phyloP scores from a whole-genome alignment of 495 filamentous ascomycete species.

The Amphirosellinia nigrospora region DNA sequence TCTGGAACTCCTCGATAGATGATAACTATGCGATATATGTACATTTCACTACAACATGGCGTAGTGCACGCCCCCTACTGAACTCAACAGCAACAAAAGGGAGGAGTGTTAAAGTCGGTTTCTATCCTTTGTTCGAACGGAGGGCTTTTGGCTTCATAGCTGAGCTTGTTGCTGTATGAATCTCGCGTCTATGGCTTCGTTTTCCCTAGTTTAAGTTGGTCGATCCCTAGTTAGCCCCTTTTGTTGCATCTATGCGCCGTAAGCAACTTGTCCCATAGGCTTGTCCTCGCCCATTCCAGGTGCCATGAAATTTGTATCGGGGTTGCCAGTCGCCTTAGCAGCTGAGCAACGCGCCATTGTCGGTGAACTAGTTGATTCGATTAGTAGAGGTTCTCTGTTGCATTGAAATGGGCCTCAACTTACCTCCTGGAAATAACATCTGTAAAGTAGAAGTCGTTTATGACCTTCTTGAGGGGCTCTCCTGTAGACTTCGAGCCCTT shows the following conservation, averaged over 20 bases:
- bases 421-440: constrained; percentile 94
- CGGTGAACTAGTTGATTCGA: constrained; percentile 68
- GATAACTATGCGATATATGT: constrained; percentile 28
- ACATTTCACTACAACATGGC: constrained; percentile 25
- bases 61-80: constrained; percentile 11
- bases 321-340: constrained; percentile 71
- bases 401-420: constrained; percentile 36
- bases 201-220: not conserved
- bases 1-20: not conserved
- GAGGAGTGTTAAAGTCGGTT: not conserved
- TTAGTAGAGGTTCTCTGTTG: constrained; percentile 34
- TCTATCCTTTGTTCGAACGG: constrained; percentile 2
- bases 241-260: constrained; percentile 45
- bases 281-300: constrained; percentile 65
- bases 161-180: not conserved
- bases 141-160: not conserved
- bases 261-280: constrained; percentile 59
- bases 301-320: constrained; percentile 87
- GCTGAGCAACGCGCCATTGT: constrained; percentile 97
- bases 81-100: constrained; percentile 12
- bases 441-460: constrained; percentile 97
- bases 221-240: not conserved
- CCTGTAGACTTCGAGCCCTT: constrained; percentile 75
- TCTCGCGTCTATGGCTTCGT: constrained; percentile 12
- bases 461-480: constrained; percentile 75